Base-by-base conservation (phyloP, 106 monocot genomes). In the Acorus calamus region DNA sequence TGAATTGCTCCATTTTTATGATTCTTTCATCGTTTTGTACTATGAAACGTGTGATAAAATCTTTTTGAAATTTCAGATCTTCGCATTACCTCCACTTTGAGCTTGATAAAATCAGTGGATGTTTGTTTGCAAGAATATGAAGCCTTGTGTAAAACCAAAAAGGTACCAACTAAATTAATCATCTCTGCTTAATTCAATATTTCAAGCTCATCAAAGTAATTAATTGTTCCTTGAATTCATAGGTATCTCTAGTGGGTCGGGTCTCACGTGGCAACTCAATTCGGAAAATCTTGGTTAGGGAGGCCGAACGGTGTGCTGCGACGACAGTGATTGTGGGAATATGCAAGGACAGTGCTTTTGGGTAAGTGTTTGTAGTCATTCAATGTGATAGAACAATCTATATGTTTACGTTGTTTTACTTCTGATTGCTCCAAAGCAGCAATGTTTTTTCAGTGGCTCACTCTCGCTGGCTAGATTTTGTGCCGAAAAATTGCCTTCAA, bases 401-500 rank as follows among this genome's bases (percentile, higher is more conserved):
- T 28, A 28, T 28, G 28, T 28, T 28, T 28, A 28, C 28, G 1
- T 28, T 28, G 28, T 28, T 28, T 28, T 28, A 28, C 28, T 28
- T 28, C 28, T 28, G 28, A 28, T 28, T 28, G 28, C 28, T 28
- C 28, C 28, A 28, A 28, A 28, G 67, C 0, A 41, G 4, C 46
- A 44, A 13, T 53, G 55, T 49, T 74, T 47, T 56, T 71, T 53
- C 81, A 94, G 94, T 74, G 69, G 87, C 5, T 76, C 78, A 48
- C 50, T 80, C 56, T 84, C 82, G 47, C 57, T 90, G 4, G 84
- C 85, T 0, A 96, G 78, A 62, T 96, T 87, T 50, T 91, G 87
- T 63, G 73, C 84, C 11, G 91, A 83, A 64, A 90, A 91, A 12
- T 77, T 96, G 1, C 82, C 90, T 11, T 51, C 69, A 52, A 72